Evolutionary conservation across 768 basidiomycete species (phyloP).

Genomic region (Tephrocybe sp.): DNA sequence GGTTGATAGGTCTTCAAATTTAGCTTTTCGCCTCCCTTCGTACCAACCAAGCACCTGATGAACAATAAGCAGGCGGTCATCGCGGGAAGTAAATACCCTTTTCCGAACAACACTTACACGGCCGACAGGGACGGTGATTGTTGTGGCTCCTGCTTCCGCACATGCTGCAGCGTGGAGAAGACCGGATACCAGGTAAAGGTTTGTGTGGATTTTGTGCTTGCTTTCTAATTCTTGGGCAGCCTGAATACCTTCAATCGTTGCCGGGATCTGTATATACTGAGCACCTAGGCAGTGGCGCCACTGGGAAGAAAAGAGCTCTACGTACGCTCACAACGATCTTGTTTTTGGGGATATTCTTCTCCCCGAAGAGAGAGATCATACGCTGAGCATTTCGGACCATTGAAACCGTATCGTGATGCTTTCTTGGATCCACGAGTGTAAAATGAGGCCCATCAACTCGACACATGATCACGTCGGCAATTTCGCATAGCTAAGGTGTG

Average conservation of each 20-base stretch:
- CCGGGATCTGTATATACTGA: slow-evolving; percentile 47
- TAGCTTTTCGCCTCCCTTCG: slow-evolving; percentile 31
- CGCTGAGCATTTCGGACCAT: slow-evolving; percentile 44
- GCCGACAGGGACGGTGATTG: slow-evolving; percentile 48
- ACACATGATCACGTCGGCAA: slow-evolving; percentile 43
- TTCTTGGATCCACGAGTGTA: slow-evolving; percentile 49
- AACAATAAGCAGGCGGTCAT: slow-evolving; percentile 2
- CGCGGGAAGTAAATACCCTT: not conserved
- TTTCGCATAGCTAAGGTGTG: slow-evolving; percentile 43
- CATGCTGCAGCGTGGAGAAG: slow-evolving; percentile 57
- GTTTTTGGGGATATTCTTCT: slow-evolving; percentile 34
- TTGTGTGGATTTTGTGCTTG: slow-evolving; percentile 41
- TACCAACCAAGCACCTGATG: slow-evolving; percentile 40
- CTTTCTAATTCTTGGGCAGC: slow-evolving; percentile 42
- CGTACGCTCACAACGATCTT: slow-evolving; percentile 52
- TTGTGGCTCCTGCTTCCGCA: slow-evolving; percentile 45
- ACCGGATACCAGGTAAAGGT: slow-evolving; percentile 50
- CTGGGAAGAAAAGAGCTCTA: slow-evolving; percentile 3
- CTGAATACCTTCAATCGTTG: slow-evolving; percentile 50
- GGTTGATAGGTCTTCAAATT: slow-evolving; percentile 19
- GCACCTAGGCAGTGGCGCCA: not conserved
- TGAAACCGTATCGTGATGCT: slow-evolving; percentile 29
- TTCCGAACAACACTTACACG: slow-evolving; percentile 37
- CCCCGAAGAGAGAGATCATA: slow-evolving; percentile 38
- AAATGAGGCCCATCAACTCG: slow-evolving; percentile 46